Base-by-base conservation (phyloP, 139 green algal genomes). In the Coelastrella sp. region DNA sequence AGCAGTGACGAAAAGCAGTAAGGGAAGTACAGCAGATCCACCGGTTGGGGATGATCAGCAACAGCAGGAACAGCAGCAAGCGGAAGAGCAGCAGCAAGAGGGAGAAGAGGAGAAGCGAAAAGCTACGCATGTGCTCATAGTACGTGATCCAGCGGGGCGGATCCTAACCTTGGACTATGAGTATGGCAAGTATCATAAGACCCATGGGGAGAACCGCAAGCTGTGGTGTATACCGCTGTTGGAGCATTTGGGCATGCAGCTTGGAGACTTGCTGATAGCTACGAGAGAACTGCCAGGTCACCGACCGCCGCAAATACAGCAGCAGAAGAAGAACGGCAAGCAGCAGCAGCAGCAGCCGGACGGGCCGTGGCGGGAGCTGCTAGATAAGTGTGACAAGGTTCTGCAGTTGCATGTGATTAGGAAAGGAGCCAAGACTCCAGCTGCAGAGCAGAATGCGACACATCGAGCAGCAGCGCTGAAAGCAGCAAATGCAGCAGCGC, bases 121-220 rank as follows among this genome's bases (percentile, higher is more conserved):
- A 32, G 54, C 68, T 10, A 88, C 83, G 6, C 83, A 88, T 61
- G 83, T 88, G 17, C 47, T 88, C n/a, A 80, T 88, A 3, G 68
- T 81, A n/a, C 47, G 68, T 5, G 83, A 88, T 57, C 83, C 83
- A 57, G 83, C 22, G 6, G 83, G 83, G 7, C 17, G 54, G 60
- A 68, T 88, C 5, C 5, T 77, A 4, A 80, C 68, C 17, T 19
- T 88, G 7, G 54, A 66, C 20, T 88, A 88, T n/a, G 83, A 88
- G 83, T 88, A 71, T 71, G 83, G 83, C 10, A 88, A 88, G 68
- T 22, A 68, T 8, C 83, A 88, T 54, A 80, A 80, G 20, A 88
- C 83, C 3, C 83, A 88, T 58, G 83, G 83, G 3, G 54, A 66
- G 54, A 88, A 88, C 68, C 83, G 83, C 68, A 88, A 88, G 83